phyloP scores from a whole-genome alignment of 208 protist genomes.

The Trypanosoma brucei region DNA sequence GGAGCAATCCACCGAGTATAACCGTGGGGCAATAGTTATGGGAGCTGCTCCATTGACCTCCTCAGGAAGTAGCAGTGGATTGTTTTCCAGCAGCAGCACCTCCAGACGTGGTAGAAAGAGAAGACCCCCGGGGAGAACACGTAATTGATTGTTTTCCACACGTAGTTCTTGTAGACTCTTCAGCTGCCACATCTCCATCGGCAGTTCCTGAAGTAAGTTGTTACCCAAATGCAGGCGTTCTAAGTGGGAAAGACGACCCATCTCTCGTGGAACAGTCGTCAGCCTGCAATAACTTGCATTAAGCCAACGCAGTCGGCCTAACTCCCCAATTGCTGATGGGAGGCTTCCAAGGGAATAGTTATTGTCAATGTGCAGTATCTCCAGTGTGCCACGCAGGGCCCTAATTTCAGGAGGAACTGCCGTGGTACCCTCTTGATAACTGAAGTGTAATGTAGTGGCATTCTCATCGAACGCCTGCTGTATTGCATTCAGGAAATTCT shows the following conservation, averaged over 20 bases:
- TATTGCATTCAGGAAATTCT: constrained; percentile 27
- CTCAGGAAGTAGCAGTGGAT: constrained; percentile 39
- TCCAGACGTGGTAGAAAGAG: constrained; percentile 66
- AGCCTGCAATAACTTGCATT: constrained; percentile 69
- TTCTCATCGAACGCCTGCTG: constrained; percentile 44
- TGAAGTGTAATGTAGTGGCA: constrained; percentile 42
- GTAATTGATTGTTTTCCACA: constrained; percentile 56
- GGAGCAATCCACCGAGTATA: constrained; percentile 62
- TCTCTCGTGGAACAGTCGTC: constrained; percentile 30
- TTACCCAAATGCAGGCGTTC: constrained; percentile 64
- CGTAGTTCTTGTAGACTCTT: constrained; percentile 65
- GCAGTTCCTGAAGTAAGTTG: constrained; percentile 50
- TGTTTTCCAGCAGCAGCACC: constrained; percentile 66
- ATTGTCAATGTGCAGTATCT: constrained; percentile 79
- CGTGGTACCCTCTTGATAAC: constrained; percentile 37
- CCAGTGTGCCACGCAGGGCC: constrained; percentile 50
- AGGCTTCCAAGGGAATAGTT: constrained; percentile 62
- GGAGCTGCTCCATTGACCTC: constrained; percentile 44
- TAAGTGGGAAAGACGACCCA: constrained; percentile 55
- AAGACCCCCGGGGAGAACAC: constrained; percentile 62
- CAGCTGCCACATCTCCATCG: constrained; percentile 65
- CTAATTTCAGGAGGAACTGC: constrained; percentile 31
- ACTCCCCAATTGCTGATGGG: constrained; percentile 49
- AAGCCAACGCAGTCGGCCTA: constrained; percentile 54
- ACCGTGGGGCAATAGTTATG: constrained; percentile 38